Evolutionary conservation across 495 filamentous ascomycete species (phyloP), one percentile per base, ranked within the genome.

Genomic region (Cryomyces antarcticus): DNA sequence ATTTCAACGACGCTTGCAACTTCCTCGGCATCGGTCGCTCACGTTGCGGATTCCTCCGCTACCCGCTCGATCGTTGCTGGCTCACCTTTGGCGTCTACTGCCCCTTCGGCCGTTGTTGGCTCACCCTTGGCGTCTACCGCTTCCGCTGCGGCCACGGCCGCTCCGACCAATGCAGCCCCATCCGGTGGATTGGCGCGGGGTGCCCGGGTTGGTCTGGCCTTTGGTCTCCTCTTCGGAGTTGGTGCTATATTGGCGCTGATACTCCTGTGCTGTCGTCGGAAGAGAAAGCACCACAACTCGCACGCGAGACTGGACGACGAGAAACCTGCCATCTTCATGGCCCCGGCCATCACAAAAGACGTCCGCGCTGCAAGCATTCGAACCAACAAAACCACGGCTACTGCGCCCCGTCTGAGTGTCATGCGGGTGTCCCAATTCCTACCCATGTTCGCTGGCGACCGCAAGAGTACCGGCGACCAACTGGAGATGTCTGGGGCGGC

Each of bases 351-450:
- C 27, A 38, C 45, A 54, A 10, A 11, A n/a, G 6, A 46, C 28
- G n/a, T 11, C 38, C 17, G n/a, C 12, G 65, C 65, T 44, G 51
- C 56, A 31, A 63, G 63, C 41, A 51, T 57, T 5, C 54, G 56
- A 10, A 52, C 53, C 43, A 61, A 60, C 12, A 66, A 60, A 13
- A 66, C 63, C n/a, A 55, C 60, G 46, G 60, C 69, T 9, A 68
- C 66, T 38, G 77, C 75, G 12, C 81, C 88, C 4, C 74, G 76
- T 42, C 68, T 96, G 37, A 92, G 85, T 50, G 69, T 94, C 40
- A 78, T 84, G 33, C 89, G 87, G 0, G 72, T 93, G 30, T 88
- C 85, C 43, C 77, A 93, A 52, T 92, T 96, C 57, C 68, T 79
- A 9, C 86, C 86, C 6, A 77, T 72, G 46, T 64, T 85, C 35